phyloP scores from a whole-genome alignment of 306 rosid genomes.

The Parietaria judaica region DNA sequence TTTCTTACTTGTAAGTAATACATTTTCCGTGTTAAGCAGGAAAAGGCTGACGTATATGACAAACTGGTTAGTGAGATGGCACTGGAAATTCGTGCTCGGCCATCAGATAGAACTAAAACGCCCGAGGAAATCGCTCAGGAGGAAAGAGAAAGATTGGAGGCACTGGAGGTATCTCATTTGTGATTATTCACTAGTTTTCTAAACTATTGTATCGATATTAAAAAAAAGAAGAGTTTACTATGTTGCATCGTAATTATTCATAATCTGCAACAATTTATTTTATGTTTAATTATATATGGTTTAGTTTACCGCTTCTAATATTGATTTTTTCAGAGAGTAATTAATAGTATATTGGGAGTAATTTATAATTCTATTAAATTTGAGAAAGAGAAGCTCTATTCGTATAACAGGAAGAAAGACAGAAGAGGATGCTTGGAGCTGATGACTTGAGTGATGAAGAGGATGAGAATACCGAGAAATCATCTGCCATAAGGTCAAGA shows the following conservation, averaged over 20 bases:
- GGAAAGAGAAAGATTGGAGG: slow-evolving; percentile 72
- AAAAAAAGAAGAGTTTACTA: too few relatives aligned
- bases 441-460: slow-evolving; percentile 75
- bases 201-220: too few relatives aligned
- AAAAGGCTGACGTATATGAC: slow-evolving; percentile 62
- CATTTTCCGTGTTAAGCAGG: slow-evolving; percentile 49
- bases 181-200: neutral
- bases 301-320: too few relatives aligned
- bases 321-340: neutral
- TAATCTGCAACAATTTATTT: neutral
- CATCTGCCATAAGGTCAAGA: slow-evolving; percentile 41
- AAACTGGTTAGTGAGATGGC: slow-evolving; percentile 61
- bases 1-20: slow-evolving; percentile 9
- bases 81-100: slow-evolving; percentile 83
- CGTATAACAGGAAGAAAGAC: slow-evolving; percentile 67
- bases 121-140: slow-evolving; percentile 91
- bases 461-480: slow-evolving; percentile 40
- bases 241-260: neutral
- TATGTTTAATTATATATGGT: too few relatives aligned
- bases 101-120: slow-evolving; percentile 79
- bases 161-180: slow-evolving; percentile 52
- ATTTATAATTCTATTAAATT: neutral
- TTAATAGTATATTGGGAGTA: neutral
- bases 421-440: slow-evolving; percentile 67
- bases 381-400: neutral